Conservation (phyloP, 192 early-diverging fungal species). For the Linnemannia elongata region DNA sequence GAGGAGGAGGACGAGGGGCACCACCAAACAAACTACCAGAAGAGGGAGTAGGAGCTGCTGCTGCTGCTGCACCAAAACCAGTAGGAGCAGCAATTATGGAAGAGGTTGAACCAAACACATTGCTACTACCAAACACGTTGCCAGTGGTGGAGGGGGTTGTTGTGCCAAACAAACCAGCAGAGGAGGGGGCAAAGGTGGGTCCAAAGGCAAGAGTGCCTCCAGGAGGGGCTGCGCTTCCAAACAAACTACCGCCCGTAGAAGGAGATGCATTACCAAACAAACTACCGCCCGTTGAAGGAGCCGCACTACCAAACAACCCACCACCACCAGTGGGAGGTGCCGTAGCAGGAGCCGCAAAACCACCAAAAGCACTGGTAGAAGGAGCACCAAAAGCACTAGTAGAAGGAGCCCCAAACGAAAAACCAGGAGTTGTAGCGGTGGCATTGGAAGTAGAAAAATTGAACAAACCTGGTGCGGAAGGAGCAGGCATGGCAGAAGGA, state of each 20-base stretch:
- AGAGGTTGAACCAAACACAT: neutral
- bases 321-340: neutral
- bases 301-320: neutral
- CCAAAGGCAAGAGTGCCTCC: neutral
- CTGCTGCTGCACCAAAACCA: neutral
- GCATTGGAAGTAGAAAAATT: neutral
- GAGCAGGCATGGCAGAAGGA: neutral
- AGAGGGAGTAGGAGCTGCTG: neutral
- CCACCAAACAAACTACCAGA: neutral
- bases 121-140: neutral
- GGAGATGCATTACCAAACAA: neutral
- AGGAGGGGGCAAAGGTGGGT: neutral
- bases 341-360: neutral
- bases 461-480: neutral
- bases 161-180: neutral
- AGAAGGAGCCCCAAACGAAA: neutral
- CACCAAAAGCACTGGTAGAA: neutral
- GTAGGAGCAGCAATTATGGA: neutral
- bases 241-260: neutral
- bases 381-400: neutral
- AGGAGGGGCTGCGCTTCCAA: neutral
- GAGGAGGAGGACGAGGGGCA: neutral
- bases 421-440: neutral
- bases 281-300: neutral
- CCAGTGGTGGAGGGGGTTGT: neutral